A percentile compares a stretch with the other conserved stretches of the same genome.
Conservation (phyloP, 805 yeast genomes). For the Wickerhamiella sergipiensis region DNA sequence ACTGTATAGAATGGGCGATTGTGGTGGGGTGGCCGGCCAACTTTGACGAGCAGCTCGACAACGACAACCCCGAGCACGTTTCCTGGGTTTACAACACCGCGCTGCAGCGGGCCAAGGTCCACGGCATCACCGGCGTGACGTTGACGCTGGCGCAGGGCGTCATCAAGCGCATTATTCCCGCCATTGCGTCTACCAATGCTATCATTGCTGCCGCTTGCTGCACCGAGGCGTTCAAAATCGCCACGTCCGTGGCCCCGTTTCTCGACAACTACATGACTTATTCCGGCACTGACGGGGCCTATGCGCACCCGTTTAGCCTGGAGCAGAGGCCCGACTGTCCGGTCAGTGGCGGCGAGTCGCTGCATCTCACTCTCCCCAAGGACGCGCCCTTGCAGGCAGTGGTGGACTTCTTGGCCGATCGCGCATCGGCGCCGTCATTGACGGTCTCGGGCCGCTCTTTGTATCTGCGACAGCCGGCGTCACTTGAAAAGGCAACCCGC, state of each 20-base stretch:
- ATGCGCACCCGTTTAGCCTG: constrained; percentile 57
- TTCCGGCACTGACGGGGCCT: constrained; percentile 69
- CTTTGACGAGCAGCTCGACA: constrained; percentile 37
- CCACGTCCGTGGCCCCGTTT: constrained; percentile 53
- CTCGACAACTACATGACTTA: constrained; percentile 75
- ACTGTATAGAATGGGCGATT: constrained; percentile 84
- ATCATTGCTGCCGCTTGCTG: constrained; percentile 81
- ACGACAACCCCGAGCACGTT: constrained; percentile 55
- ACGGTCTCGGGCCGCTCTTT: constrained; percentile 29
- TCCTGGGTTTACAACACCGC: constrained; percentile 48
- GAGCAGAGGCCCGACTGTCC: constrained; percentile 50
- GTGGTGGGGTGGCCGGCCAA: constrained; percentile 54
- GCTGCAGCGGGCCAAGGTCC: constrained; percentile 42
- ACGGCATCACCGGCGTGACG: constrained; percentile 60
- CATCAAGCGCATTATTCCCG: constrained; percentile 82
- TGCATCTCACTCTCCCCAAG: constrained; percentile 11
- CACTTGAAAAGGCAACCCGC: constrained; percentile 33
- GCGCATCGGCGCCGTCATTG: constrained; percentile 30
- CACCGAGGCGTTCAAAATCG: constrained; percentile 69
- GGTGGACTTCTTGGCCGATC: constrained; percentile 28
- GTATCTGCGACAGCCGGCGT: constrained; percentile 36
- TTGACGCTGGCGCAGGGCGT: constrained; percentile 66
- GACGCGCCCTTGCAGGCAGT: constrained; percentile 29
- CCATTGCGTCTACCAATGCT: constrained; percentile 89
- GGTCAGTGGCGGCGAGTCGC: constrained; percentile 47